Percentiles rank a stretch among this genome's conserved stretches.
Conservation (phyloP, 257 asterid genomes). For the Solanum pennellii region DNA sequence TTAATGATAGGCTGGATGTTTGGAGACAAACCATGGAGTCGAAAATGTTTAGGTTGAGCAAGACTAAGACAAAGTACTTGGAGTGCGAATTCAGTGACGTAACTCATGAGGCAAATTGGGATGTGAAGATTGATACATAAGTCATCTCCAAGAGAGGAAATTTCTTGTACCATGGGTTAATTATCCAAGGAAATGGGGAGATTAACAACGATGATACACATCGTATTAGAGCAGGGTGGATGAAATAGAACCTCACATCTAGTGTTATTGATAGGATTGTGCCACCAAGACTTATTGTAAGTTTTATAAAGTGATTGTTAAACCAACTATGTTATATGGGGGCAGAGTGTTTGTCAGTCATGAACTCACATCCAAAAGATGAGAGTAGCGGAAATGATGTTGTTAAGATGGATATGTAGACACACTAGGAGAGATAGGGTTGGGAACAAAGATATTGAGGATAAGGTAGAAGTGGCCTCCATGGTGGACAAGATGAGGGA, state of each 20-base stretch:
- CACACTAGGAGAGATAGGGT: not conserved
- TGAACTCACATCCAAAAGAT: not conserved
- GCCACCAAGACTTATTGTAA: not conserved
- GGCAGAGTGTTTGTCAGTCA: not conserved
- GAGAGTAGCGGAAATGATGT: not conserved
- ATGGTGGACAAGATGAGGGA: not conserved
- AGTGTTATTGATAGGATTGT: not conserved
- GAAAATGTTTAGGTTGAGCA: not conserved
- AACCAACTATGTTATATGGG: not conserved
- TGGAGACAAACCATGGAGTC: not conserved
- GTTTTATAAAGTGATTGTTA: not conserved
- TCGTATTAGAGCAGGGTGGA: not conserved
- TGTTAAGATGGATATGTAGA: not conserved
- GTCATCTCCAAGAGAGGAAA: not conserved
- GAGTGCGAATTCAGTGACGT: not conserved
- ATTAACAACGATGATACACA: not conserved
- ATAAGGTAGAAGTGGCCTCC: not conserved
- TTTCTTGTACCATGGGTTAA: not conserved
- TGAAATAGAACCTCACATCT: not conserved
- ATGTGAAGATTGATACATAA: not conserved
- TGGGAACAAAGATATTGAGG: not conserved
- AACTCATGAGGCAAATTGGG: not conserved
- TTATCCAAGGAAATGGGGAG: not conserved
- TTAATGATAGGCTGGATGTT: not conserved
- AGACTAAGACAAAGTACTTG: not conserved